Evolutionary conservation across 202 grass and related monocot genomes (phyloP).

Genomic region (Hordeum pubiflorum): DNA sequence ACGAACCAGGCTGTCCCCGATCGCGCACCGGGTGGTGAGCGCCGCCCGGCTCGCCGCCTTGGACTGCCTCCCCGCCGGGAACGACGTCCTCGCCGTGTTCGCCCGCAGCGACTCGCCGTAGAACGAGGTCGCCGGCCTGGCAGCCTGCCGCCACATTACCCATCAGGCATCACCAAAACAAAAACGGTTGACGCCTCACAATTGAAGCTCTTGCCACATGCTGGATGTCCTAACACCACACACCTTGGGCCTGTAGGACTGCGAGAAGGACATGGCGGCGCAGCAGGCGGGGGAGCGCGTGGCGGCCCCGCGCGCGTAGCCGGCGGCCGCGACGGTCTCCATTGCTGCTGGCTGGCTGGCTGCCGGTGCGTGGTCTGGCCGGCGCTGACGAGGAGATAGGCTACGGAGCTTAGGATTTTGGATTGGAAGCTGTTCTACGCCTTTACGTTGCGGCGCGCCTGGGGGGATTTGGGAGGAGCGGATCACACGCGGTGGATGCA

Average conservation of each 20-base stretch:
- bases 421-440: background rate
- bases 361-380: background rate
- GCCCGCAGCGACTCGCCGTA: constrained; percentile 57
- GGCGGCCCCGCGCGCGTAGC: constrained; percentile 42
- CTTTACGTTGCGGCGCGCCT: background rate
- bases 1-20: constrained; percentile 67
- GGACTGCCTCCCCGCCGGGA: constrained; percentile 26
- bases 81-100: constrained; percentile 28
- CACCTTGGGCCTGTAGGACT: constrained; percentile 48
- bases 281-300: constrained; percentile 42
- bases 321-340: constrained; percentile 63
- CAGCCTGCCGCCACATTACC: constrained; percentile 8
- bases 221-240: background rate
- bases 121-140: constrained; percentile 54
- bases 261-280: constrained; percentile 56
- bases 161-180: background rate
- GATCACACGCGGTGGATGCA: constrained; percentile 24
- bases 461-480: background rate
- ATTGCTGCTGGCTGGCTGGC: constrained; percentile 22
- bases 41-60: constrained; percentile 38
- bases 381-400: background rate
- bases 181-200: too few species aligned
- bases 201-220: too few species aligned
- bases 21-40: constrained; percentile 57
- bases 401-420: background rate